phyloP scores from a whole-genome alignment of 1,284 basidiomycete genomes.

The Athelia psychrophila region DNA sequence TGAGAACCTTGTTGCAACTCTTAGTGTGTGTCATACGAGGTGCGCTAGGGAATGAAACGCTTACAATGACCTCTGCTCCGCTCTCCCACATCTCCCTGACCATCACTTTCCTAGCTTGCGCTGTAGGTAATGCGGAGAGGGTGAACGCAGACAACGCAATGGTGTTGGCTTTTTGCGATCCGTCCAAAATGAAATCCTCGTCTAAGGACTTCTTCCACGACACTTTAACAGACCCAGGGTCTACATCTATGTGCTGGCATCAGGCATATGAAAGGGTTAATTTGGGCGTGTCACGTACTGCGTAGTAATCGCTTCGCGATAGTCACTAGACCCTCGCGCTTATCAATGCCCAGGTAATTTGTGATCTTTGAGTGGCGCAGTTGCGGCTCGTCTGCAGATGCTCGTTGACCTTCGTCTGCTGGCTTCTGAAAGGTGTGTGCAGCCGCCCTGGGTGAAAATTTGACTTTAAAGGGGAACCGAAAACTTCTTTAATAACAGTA shows the following conservation, averaged over 20 bases:
- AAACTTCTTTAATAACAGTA: conserved; percentile 6
- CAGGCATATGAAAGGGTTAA: conserved; percentile 4
- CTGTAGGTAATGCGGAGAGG: conserved; percentile 68
- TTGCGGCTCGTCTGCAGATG: conserved; percentile 31
- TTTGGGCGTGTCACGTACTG: conserved; percentile 37
- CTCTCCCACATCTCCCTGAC: conserved; percentile 89
- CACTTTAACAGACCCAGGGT: conserved; percentile 38
- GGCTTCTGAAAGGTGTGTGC: conserved; percentile 57
- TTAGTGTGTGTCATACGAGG: neutral
- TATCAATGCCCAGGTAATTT: conserved; percentile 69
- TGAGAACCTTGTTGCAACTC: conserved; percentile 59
- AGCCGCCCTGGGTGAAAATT: conserved; percentile 49
- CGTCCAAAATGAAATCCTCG: conserved; percentile 40
- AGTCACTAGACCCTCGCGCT: conserved; percentile 60
- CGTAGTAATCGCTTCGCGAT: conserved; percentile 63
- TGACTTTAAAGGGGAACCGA: neutral
- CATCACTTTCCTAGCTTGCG: conserved; percentile 61
- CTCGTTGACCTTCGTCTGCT: conserved; percentile 9
- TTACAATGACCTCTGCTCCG: conserved; percentile 77
- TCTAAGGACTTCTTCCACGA: conserved; percentile 58
- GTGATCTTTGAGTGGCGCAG: conserved; percentile 49
- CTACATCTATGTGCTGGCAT: conserved; percentile 36
- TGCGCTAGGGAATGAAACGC: conserved; percentile 19
- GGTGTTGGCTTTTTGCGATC: conserved; percentile 42
- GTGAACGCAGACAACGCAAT: conserved; percentile 87